Evolutionary conservation across 139 green algal genomes (phyloP), one percentile per base, ranked within the genome.

Genomic region (Astrephomene gubernaculifera): DNA sequence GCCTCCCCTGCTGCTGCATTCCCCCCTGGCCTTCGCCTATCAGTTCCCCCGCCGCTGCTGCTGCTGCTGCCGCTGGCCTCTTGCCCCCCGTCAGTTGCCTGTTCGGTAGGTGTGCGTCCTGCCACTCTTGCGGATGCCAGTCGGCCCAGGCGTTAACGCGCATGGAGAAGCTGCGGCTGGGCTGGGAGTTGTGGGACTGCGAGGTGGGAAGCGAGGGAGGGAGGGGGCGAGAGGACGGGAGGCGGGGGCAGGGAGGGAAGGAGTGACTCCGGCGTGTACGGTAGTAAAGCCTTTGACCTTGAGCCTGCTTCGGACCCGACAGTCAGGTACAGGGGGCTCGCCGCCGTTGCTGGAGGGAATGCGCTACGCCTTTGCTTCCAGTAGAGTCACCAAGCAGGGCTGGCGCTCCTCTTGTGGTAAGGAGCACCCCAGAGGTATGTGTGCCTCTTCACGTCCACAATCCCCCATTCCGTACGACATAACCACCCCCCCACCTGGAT

Each of bases 101-200:
- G 75, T 78, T 60, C 36, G 87, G 87, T 67, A 88, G 49, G 74
- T 88, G 74, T 12, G 68, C 25, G 4, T 2, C 44, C 21, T 22
- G 14, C 8, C 41, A 86, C 60, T 90, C 75, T 54, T 84, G 75
- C 0, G 78, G 41, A 38, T 60, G 78, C 87, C 87, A 90, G 76
- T 90, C 87, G 25, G 87, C 87, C 81, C 81, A 90, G 3, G 63
- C 44, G 63, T 86, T 86, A 10, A 82, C n/a, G 5, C 41, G 57
- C 76, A 89, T 71, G 39, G 9, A 57, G 74, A 75, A 85, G 52
- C 17, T 75, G 80, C 74, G 70, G 81, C 35, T 36, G 1, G 87
- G 65, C 6, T 69, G 52, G 0, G 81, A 39, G 75, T 90, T 90
- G 81, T 90, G 87, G 17, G 67, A 39, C 61, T 69, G 52, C 27